Percentiles rank a stretch among this genome's conserved stretches.
These are phyloP conservation scores for Melampsora larici-populina DNA, from an alignment of 1,284 basidiomycete genomes.

Conservation along the genomic window DNA sequence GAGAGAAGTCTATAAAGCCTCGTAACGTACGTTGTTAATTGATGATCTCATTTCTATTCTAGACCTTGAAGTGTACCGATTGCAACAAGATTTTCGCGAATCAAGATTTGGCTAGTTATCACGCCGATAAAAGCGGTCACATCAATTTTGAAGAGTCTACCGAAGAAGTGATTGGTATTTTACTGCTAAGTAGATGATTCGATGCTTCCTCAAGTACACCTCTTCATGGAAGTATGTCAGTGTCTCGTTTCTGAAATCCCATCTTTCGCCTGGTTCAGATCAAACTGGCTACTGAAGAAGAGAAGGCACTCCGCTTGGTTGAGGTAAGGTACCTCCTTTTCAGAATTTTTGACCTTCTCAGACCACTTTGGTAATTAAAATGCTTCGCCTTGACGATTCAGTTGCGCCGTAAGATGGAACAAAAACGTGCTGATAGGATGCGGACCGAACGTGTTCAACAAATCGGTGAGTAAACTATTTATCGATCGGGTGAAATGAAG, in stretches of 20 bases:
- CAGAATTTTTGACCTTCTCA: neutral
- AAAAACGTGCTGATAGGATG: slow-evolving; percentile 66
- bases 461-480: slow-evolving; percentile 50
- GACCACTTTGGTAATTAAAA: neutral
- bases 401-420: neutral
- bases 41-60: neutral
- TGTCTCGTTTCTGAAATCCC: slow-evolving; percentile 13
- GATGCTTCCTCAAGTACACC: neutral
- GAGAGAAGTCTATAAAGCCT: neutral
- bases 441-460: slow-evolving; percentile 69
- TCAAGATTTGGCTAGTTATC: slow-evolving; percentile 82
- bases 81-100: slow-evolving; percentile 59
- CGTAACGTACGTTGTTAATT: neutral
- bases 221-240: neutral
- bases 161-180: slow-evolving; percentile 67
- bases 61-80: slow-evolving; percentile 28
- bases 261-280: slow-evolving; percentile 59
- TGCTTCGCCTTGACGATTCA: neutral
- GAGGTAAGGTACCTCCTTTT: slow-evolving; percentile 57
- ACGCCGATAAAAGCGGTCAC: slow-evolving; percentile 92
- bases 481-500: too few species aligned
- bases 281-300: slow-evolving; percentile 89
- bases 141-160: slow-evolving; percentile 74
- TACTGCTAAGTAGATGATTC: neutral
- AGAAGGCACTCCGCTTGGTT: slow-evolving; percentile 75